Percentiles rank a stretch among this genome's conserved stretches.
phyloP scores from a whole-genome alignment of 495 filamentous ascomycete species.

The Polyplosphaeria fusca region DNA sequence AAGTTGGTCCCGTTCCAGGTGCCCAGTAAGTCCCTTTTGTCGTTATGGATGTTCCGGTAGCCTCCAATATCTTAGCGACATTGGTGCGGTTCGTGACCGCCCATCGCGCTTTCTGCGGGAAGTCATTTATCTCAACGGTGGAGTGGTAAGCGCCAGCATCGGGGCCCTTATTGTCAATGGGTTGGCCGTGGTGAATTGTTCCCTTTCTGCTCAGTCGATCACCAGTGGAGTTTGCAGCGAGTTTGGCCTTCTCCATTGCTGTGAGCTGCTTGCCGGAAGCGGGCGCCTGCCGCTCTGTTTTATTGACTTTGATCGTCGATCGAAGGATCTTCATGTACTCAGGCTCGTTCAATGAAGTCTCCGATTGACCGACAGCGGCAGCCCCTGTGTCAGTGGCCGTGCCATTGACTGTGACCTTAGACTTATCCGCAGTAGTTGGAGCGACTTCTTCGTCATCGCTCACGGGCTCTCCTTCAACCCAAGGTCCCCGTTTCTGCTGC shows the following conservation, averaged over 20 bases:
- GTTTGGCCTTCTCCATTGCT: conserved; percentile 78
- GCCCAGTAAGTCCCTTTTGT: conserved; percentile 92
- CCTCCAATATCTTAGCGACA: conserved; percentile 95
- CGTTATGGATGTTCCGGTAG: conserved; percentile 92
- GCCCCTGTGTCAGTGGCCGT: conserved; percentile 59
- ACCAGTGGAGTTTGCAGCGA: conserved; percentile 82
- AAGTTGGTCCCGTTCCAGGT: conserved; percentile 70
- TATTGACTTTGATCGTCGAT: conserved; percentile 75
- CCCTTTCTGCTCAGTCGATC: conserved; percentile 80
- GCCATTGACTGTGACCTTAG: conserved; percentile 52
- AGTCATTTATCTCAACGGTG: conserved; percentile 98
- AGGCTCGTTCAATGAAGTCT: too few species aligned
- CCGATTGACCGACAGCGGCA: conserved; percentile 38
- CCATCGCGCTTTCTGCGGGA: conserved; percentile 98
- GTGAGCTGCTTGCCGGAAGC: conserved; percentile 70
- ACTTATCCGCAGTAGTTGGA: not conserved
- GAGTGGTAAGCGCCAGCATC: conserved; percentile 97
- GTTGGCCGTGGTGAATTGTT: conserved; percentile 82
- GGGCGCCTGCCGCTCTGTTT: conserved; percentile 55
- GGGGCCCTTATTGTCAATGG: conserved; percentile 97
- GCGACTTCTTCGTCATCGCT: conserved; percentile 62
- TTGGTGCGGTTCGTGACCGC: conserved; percentile 98
- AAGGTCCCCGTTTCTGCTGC: conserved; percentile 82
- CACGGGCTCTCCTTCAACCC: conserved; percentile 71
- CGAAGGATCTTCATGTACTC: conserved; percentile 65